Evolutionary conservation across 2,329 filamentous ascomycete species (phyloP).

Genomic region (Botryotinia calthae): DNA sequence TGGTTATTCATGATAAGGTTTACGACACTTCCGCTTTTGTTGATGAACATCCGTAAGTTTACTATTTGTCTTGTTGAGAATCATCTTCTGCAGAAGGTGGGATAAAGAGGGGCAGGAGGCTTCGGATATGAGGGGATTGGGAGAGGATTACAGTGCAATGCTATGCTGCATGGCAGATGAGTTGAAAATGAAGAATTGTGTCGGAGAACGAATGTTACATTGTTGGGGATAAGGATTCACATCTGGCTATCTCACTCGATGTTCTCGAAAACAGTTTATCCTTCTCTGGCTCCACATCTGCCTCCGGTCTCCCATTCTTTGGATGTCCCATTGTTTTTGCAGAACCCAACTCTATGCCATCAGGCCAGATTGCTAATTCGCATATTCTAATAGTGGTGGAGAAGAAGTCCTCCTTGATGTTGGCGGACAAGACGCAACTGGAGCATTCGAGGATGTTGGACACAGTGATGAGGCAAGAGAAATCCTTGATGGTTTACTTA

Average conservation of each 20-base stretch:
- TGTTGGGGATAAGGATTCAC: background rate
- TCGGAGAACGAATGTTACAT: background rate
- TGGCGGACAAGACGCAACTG: conserved; percentile 90
- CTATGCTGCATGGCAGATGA: background rate
- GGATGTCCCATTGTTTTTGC: background rate
- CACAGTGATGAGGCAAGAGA: conserved; percentile 98
- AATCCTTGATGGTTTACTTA: conserved; percentile 74
- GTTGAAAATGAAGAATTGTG: background rate
- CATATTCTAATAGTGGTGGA: conserved; percentile 67
- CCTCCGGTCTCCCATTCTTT: background rate
- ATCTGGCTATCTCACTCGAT: background rate
- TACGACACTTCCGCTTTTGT: conserved; percentile 88
- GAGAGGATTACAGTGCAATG: background rate
- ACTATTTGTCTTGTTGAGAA: conserved; percentile 14
- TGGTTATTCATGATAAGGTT: conserved; percentile 95
- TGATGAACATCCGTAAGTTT: conserved; percentile 87
- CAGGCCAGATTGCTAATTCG: conserved; percentile 18
- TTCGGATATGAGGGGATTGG: background rate
- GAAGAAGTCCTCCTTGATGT: conserved; percentile 98
- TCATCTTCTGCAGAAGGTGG: background rate
- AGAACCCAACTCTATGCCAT: background rate
- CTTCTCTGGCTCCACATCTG: background rate
- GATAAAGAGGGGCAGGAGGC: background rate
- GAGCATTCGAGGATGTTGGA: conserved; percentile 98
- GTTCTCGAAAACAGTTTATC: background rate